Evolutionary conservation across 495 filamentous ascomycete genomes (phyloP), one percentile per base, ranked within the genome.

Genomic region (Aspergillus bertholletiae): DNA sequence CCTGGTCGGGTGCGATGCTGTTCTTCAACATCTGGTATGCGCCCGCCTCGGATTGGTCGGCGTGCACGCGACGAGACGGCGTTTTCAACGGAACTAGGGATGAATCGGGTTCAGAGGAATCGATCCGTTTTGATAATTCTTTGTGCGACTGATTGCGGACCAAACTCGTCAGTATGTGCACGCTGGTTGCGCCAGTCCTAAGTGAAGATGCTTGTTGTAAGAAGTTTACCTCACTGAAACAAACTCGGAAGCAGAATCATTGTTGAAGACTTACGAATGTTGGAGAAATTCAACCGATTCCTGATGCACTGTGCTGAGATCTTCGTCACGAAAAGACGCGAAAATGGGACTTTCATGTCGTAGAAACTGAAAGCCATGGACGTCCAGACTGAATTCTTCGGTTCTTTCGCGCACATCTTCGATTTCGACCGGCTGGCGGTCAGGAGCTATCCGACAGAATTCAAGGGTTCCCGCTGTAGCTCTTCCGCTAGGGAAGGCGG

Each of bases 311-410:
- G 5, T 20, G 6, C 24, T 51, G 7, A 51, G 17, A 7, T 5
- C 20, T 7, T 7, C n/a, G 9, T 50, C 47, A 5, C 1, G 5
- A 22, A 50, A 50, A 2, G 47, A 22, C 1, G 47, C 28, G 24
- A 37, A 0, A 23, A 21, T 2, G 7, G 48, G 3, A 17, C 34
- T 51, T 1, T 20, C 18, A 40, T 21, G 48, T 7, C 15, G 18
- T 23, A 51, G 2, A 23, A 51, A 51, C 22, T 51, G 48, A 9
- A 51, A 51, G 15, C 48, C 48, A 27, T 51, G 48, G 13, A 40
- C 32, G 13, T 51, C 48, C 3, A 51, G 48, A 5, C 1, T 39
- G 13, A 39, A 51, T 3, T 0, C 18, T 15, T 8, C 22, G 3
- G 23, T 22, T 12, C 15, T 18, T 20, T 22, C 48, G 32, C 48